Evolutionary conservation across 2,329 filamentous ascomycete species (phyloP).

Genomic region (Alternaria sp.): DNA sequence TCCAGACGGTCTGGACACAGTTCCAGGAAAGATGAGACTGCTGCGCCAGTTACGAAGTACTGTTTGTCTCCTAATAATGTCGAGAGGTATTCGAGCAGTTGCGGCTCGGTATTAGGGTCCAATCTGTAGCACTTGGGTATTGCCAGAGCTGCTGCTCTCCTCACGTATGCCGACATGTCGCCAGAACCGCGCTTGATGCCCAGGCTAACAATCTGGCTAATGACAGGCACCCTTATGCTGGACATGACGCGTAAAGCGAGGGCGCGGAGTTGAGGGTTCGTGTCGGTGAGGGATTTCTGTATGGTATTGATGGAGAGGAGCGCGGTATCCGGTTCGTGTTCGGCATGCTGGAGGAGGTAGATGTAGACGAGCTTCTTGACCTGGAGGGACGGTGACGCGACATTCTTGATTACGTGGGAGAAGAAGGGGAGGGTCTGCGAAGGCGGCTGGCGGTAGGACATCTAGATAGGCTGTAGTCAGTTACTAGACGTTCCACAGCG

Average conservation of each 20-base stretch:
- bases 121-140: slow-evolving; percentile 96
- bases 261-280: slow-evolving; percentile 87
- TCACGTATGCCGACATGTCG: slow-evolving; percentile 94
- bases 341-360: slow-evolving; percentile 95
- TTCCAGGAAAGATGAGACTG: slow-evolving; percentile 87
- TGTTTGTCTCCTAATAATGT: slow-evolving; percentile 86
- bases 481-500: slow-evolving; percentile 17
- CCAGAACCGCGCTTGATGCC: slow-evolving; percentile 93
- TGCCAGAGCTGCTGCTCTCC: slow-evolving; percentile 89
- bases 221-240: slow-evolving; percentile 94
- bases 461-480: slow-evolving; percentile 62
- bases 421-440: slow-evolving; percentile 82
- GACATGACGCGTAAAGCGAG: slow-evolving; percentile 97
- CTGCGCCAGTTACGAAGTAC: slow-evolving; percentile 95
- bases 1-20: slow-evolving; percentile 88
- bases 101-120: slow-evolving; percentile 84
- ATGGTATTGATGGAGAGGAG: slow-evolving; percentile 98
- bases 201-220: slow-evolving; percentile 94
- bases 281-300: slow-evolving; percentile 94
- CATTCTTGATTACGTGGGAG: slow-evolving; percentile 97
- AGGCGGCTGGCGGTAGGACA: slow-evolving; percentile 89
- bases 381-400: slow-evolving; percentile 90
- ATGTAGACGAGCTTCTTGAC: slow-evolving; percentile 99
- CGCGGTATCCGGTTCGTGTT: slow-evolving; percentile 93
- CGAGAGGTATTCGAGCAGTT: slow-evolving; percentile 82